Evolutionary conservation across 2,329 filamentous ascomycete species (phyloP).

Genomic region (Cordyceps cicadae): DNA sequence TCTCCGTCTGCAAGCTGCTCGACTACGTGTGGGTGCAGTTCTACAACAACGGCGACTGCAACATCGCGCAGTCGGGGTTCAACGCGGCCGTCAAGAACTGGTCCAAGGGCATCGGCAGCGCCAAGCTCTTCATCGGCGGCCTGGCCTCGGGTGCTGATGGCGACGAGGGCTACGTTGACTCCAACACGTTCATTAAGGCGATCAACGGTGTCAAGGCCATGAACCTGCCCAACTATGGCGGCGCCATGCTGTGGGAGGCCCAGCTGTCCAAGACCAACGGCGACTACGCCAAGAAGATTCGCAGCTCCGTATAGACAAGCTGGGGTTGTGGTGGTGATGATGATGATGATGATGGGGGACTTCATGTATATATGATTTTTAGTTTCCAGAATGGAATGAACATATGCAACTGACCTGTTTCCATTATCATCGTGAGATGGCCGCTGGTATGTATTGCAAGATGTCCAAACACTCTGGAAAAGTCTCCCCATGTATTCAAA

Average conservation of each 20-base stretch:
- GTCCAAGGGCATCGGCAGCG: slow-evolving; percentile 51
- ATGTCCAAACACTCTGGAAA: neutral
- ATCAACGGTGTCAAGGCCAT: slow-evolving; percentile 39
- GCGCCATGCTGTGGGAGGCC: slow-evolving; percentile 60
- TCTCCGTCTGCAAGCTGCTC: slow-evolving; percentile 26
- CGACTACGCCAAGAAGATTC: slow-evolving; percentile 26
- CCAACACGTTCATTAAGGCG: slow-evolving; percentile 35
- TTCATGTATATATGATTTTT: slow-evolving; percentile 7
- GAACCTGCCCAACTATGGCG: slow-evolving; percentile 51
- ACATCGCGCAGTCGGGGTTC: slow-evolving; percentile 42
- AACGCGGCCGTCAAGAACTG: slow-evolving; percentile 55
- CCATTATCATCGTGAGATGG: neutral
- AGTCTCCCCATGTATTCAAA: neutral
- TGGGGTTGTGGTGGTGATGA: no score
- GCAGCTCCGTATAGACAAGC: slow-evolving; percentile 2
- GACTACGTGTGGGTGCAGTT: slow-evolving; percentile 56
- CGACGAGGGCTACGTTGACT: slow-evolving; percentile 44
- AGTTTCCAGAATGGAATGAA: neutral
- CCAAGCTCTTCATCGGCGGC: slow-evolving; percentile 52
- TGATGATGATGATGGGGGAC: neutral
- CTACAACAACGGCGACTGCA: slow-evolving; percentile 58
- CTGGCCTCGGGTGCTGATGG: slow-evolving; percentile 43
- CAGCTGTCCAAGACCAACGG: slow-evolving; percentile 47
- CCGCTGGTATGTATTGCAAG: neutral
- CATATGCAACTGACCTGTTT: neutral